Base-by-base conservation (phyloP, 108 stramenopile genomes). In the Chaetoceros tenuissimus region DNA sequence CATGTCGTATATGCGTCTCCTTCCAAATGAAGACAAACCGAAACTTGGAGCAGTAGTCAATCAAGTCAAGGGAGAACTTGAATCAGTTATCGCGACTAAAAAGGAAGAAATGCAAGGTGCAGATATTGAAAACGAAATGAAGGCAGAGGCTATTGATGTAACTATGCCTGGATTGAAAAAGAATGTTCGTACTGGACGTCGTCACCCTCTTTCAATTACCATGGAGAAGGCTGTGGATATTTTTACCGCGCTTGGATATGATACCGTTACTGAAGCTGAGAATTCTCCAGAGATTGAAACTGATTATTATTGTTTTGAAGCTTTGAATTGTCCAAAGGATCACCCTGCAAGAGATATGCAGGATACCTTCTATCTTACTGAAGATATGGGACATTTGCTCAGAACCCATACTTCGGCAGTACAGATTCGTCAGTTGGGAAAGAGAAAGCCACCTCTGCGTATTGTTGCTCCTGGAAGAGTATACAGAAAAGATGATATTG, bases 341-440 rank as follows among this genome's bases (percentile, higher is more conserved):
- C 97, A 98, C 69, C 95, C 95, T 24, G 89, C 82, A 17, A 74
- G 97, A 17, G 56, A 69, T 48, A 87, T 84, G 46, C 74, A 80
- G 24, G 96, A 98, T 66, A 97, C 97, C 0, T 98, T 92, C 62
- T 98, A 98, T 70, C 46, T 97, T 23, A 79, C 81, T 29, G 76
- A 80, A 28, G 73, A 74, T 50, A 61, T 71, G 10, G 68, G 66
- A 28, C 79, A 72, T 24, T 57, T 96, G 51, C 66, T 98, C 18
- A 79, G 97, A 3, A 94, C 94, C 22, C 97, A 98, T 64, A 98
- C 97, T n/a, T 86, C 84, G 22, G 94, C 97, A 13, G 94, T 95
- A 52, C 97, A 98, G 65, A 87, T 79, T 24, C 71, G 85, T 21
- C 90, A 95, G 48, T 61, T 98, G 63, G 53, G 66, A 50, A 71